phyloP scores from a whole-genome alignment of 2,329 filamentous ascomycete genomes.

The Orbilia quercus region DNA sequence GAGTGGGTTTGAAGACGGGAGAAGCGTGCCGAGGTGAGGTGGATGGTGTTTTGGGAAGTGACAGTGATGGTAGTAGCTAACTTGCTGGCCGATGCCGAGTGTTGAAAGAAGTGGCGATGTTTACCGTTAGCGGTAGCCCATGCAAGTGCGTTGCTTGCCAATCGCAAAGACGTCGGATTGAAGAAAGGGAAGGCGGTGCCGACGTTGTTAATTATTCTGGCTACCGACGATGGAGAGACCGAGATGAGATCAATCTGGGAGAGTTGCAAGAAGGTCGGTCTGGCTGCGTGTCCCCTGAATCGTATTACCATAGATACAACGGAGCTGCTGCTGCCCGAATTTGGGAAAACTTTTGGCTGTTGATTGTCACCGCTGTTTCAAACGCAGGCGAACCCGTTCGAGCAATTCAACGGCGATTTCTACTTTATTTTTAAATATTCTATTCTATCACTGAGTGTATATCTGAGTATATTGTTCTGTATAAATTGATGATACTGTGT shows the following conservation, averaged over 20 bases:
- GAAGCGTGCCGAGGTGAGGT: slow-evolving; percentile 4
- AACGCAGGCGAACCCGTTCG: no score
- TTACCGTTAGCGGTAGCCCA: slow-evolving; percentile 23
- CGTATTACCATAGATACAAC: background rate
- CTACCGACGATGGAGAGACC: background rate
- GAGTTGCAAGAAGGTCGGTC: background rate
- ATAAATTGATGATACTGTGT: slow-evolving; percentile 12
- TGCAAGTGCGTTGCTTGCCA: slow-evolving; percentile 25
- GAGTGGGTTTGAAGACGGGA: background rate
- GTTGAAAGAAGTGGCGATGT: slow-evolving; percentile 28
- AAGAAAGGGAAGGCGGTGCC: background rate
- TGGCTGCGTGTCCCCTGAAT: slow-evolving; percentile 48
- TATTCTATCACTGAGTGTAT: no score
- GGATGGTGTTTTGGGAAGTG: slow-evolving; percentile 1
- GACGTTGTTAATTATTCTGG: background rate
- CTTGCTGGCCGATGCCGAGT: background rate
- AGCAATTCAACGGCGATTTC: no score
- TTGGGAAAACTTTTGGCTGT: slow-evolving; percentile 17
- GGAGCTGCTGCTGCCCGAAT: slow-evolving; percentile 27
- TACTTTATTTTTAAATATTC: no score
- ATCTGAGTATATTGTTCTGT: no score
- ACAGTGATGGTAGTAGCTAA: slow-evolving; percentile 1
- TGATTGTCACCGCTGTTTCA: slow-evolving; percentile 11
- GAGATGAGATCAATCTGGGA: background rate
- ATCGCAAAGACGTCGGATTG: background rate